phyloP scores from a whole-genome alignment of 305 asterid genomes.

The Plantago coronopus region DNA sequence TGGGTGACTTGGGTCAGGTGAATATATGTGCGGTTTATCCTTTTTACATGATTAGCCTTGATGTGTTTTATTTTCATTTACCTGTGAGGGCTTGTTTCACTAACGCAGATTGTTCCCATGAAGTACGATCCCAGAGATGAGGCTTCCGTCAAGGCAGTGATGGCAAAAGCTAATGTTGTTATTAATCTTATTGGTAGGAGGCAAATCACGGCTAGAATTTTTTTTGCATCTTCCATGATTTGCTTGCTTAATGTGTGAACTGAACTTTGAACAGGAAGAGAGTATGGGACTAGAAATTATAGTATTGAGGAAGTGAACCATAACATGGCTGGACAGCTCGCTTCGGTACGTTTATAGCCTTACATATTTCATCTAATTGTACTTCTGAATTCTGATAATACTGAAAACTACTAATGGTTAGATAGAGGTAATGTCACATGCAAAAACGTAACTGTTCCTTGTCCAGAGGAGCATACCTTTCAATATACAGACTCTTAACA shows the following conservation, averaged over 20 bases:
- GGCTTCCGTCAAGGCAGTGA: constrained; percentile 80
- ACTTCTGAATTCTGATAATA: not conserved
- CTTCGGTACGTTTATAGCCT: constrained; percentile 49
- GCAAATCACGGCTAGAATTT: constrained; percentile 2
- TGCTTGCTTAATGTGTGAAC: constrained; percentile 19
- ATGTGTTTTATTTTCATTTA: constrained; percentile 6
- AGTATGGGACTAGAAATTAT: constrained; percentile 88
- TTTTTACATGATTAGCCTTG: not conserved
- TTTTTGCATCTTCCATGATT: not conserved
- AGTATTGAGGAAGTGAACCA: constrained; percentile 91
- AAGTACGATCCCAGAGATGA: constrained; percentile 88
- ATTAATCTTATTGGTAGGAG: constrained; percentile 82
- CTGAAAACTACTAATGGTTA: not conserved
- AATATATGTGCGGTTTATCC: constrained; percentile 16
- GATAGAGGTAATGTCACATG: not conserved
- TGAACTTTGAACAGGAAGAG: constrained; percentile 62
- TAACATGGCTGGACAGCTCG: constrained; percentile 82
- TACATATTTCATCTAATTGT: constrained; percentile 10
- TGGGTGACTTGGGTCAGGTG: constrained; percentile 99
- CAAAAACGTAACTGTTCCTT: not conserved
- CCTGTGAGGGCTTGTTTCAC: constrained; percentile 16
- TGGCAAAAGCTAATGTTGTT: constrained; percentile 98
- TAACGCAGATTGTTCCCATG: constrained; percentile 90
- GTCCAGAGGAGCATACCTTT: not conserved
- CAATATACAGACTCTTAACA: not conserved